Evolutionary conservation across 1,284 basidiomycete genomes (phyloP), one percentile per base, ranked within the genome.

Genomic region (Ceratobasidium sp.): DNA sequence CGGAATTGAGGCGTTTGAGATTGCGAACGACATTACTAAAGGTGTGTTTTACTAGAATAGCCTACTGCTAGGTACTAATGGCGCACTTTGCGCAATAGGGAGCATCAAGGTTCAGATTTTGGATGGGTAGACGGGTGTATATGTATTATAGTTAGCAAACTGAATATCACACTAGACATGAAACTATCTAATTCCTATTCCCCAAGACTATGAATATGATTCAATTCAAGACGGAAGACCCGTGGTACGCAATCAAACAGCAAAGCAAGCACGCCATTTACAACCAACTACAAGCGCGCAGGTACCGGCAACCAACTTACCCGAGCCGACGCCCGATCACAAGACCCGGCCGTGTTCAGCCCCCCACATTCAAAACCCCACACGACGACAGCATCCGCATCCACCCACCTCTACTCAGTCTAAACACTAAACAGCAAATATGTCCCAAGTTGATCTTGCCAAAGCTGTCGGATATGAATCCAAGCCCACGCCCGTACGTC

Each of bases 1-100:
- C 45, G 92, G 93, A 25, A 82, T 87, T 54, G 81, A 84, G 69
- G 95, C 95, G 3, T 96, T 98, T 84, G 81, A 92, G 72, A 86
- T 88, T 15, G 92, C 90, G 20, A 85, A 85, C 43, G 83, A 87
- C 69, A 88, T 92, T 73, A 89, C 88, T 53, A 89, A 85, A 76
- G 84, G 84, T 50, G 86, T 90, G 47, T 91, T 90, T 47, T 3
- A 22, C 22, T 6, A 10, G 8, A 40, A 20, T 54, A 8, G 20
- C 13, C 8, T 15, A 15, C 3, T 7, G 43, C 3, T 3, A 20
- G 49, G 20, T 2, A 35, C n/a, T n/a, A 42, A 49, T 15, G 17
- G 8, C 27, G 20, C 3, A 27, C 2, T 53, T 8, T 27, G 12
- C 25, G 3, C n/a, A 4, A 56, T 27, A 60, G 69, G 69, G 20